Conservation (phyloP, 208 protist species). For the Eutreptiella sp. region DNA sequence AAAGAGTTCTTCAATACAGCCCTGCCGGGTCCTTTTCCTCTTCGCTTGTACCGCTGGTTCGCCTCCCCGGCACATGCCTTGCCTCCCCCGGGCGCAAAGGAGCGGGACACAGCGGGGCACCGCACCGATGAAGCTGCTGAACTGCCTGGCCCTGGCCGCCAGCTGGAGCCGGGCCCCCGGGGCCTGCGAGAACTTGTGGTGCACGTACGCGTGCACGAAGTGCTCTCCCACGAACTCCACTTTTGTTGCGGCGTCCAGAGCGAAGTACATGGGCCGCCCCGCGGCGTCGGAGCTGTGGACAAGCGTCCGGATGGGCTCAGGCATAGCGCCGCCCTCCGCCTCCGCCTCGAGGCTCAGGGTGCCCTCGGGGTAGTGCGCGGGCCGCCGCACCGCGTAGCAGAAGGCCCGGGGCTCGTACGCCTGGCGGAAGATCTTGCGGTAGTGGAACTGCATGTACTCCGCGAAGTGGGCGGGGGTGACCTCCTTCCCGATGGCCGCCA, state of each 20-base stretch:
- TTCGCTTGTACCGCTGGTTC: no score
- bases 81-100: no score
- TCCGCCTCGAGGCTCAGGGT: slow-evolving; percentile 16
- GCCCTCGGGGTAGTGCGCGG: slow-evolving; percentile 22
- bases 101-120: no score
- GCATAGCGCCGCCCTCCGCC: neutral
- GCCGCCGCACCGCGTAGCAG: slow-evolving; percentile 30
- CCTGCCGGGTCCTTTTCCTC: no score
- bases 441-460: slow-evolving; percentile 34
- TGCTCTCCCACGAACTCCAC: slow-evolving; percentile 32
- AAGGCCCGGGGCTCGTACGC: slow-evolving; percentile 26
- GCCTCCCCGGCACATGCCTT: no score
- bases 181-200: slow-evolving; percentile 7
- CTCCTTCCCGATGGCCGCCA: slow-evolving; percentile 29
- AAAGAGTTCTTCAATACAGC: no score
- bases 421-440: slow-evolving; percentile 15
- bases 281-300: slow-evolving; percentile 2
- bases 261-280: slow-evolving; percentile 37
- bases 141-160: neutral
- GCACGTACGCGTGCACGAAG: slow-evolving; percentile 31
- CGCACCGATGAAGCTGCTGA: no score
- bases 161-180: neutral
- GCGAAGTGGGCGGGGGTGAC: slow-evolving; percentile 32
- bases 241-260: slow-evolving; percentile 22
- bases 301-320: neutral